Conservation (phyloP, 768 basidiomycete species). For the Tulasnella sp. region DNA sequence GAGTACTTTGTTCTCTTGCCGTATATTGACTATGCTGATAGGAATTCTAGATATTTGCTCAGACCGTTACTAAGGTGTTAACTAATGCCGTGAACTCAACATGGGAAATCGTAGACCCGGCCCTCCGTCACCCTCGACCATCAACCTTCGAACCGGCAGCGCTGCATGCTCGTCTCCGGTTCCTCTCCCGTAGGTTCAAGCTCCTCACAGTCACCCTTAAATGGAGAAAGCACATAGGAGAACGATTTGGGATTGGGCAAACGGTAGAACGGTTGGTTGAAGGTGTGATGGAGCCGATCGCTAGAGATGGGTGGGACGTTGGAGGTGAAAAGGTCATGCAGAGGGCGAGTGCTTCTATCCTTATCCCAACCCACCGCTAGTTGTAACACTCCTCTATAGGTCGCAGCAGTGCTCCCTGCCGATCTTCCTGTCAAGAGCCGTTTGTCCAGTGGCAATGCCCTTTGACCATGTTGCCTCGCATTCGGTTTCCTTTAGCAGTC, state of each 20-base stretch:
- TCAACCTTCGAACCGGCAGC: constrained; percentile 63
- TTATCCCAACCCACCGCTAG: not conserved
- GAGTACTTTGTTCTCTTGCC: constrained; percentile 24
- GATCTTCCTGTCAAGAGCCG: too few species aligned
- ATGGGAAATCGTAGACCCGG: constrained; percentile 17
- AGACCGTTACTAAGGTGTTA: constrained; percentile 37
- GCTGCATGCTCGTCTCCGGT: constrained; percentile 56
- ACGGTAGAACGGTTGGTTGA: constrained; percentile 46
- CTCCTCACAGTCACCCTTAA: constrained; percentile 57
- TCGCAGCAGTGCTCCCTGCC: not conserved
- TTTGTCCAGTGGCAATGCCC: too few species aligned
- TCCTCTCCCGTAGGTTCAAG: constrained; percentile 54
- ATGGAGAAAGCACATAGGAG: constrained; percentile 65
- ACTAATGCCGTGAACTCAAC: constrained; percentile 28
- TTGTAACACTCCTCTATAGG: constrained; percentile 11
- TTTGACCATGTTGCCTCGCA: too few species aligned
- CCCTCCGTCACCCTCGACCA: constrained; percentile 17
- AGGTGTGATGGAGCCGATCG: constrained; percentile 48
- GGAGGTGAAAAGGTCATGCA: constrained; percentile 57
- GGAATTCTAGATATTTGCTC: constrained; percentile 1
- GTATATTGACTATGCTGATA: not conserved
- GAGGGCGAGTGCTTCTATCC: constrained; percentile 35
- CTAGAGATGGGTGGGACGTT: constrained; percentile 74
- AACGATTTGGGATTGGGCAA: constrained; percentile 42
- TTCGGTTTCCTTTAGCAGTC: too few species aligned